These are phyloP conservation scores for Cordyceps farinosa DNA, from an alignment of 2,329 filamentous ascomycete species.

Conservation along the genomic window DNA sequence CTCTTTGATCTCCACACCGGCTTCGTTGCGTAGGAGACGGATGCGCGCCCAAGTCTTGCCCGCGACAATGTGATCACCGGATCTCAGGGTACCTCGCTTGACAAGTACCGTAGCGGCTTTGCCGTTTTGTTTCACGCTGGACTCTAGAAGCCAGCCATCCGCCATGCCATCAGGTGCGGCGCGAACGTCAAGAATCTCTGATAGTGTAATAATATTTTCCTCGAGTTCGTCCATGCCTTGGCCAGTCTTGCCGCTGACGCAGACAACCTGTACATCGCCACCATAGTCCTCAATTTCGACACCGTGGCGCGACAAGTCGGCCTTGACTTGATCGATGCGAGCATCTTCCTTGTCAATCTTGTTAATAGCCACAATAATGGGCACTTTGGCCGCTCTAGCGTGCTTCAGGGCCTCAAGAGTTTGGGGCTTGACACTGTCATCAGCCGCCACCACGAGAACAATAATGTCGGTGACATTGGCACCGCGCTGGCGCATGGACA, in stretches of 20 bases:
- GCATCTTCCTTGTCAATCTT: slow-evolving; percentile 90
- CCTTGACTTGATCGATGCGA: slow-evolving; percentile 78
- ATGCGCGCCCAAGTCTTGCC: slow-evolving; percentile 85
- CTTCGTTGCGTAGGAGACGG: slow-evolving; percentile 80
- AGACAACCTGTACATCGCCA: slow-evolving; percentile 88
- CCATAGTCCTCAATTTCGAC: slow-evolving; percentile 94
- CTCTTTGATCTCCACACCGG: slow-evolving; percentile 65
- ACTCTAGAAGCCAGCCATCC: slow-evolving; percentile 93
- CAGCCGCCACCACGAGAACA: slow-evolving; percentile 89
- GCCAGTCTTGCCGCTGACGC: slow-evolving; percentile 90
- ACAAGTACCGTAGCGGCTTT: slow-evolving; percentile 87
- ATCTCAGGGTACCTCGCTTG: slow-evolving; percentile 76
- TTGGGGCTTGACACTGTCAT: slow-evolving; percentile 96
- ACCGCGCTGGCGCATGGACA: slow-evolving; percentile 92
- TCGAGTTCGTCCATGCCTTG: slow-evolving; percentile 88
- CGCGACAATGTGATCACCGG: slow-evolving; percentile 80
- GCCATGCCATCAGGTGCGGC: slow-evolving; percentile 72
- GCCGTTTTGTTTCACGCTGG: slow-evolving; percentile 78
- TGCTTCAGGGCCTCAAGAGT: slow-evolving; percentile 96
- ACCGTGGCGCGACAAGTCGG: slow-evolving; percentile 76
- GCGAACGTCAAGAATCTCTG: slow-evolving; percentile 86
- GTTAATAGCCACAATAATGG: slow-evolving; percentile 96
- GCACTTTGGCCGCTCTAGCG: slow-evolving; percentile 79
- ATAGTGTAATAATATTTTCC: slow-evolving; percentile 80
- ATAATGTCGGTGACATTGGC: slow-evolving; percentile 97